phyloP scores from a whole-genome alignment of 148 eudicot species.

The Rhododendron simsii region DNA sequence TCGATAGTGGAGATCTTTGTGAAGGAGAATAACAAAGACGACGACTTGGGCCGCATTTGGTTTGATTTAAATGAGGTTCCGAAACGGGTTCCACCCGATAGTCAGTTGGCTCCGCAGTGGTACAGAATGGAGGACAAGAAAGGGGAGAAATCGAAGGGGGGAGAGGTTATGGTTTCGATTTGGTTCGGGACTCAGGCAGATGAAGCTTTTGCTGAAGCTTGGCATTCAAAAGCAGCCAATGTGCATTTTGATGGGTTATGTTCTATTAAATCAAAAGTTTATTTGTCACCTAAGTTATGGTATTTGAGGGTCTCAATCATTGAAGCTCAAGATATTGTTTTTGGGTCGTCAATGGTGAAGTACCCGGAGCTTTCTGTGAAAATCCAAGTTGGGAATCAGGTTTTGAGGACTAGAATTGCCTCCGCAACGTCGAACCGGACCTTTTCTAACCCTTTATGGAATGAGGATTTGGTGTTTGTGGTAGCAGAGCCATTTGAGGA shows the following conservation, averaged over 20 bases:
- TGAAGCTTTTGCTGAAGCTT: conserved; percentile 89
- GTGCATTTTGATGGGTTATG: conserved; percentile 64
- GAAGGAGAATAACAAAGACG: conserved; percentile 70
- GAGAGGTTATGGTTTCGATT: conserved; percentile 76
- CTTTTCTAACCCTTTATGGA: conserved; percentile 66
- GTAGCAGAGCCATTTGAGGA: conserved; percentile 96
- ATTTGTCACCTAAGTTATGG: conserved; percentile 87
- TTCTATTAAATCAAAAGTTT: conserved; percentile 77
- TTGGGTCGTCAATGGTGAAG: conserved; percentile 59
- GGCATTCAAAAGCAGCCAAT: conserved; percentile 90
- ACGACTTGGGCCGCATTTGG: conserved; percentile 76
- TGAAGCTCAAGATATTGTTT: conserved; percentile 82
- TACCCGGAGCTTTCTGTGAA: conserved; percentile 69
- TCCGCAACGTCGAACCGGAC: conserved; percentile 34
- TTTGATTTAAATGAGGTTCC: conserved; percentile 89
- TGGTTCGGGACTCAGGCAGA: conserved; percentile 99
- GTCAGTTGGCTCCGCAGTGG: conserved; percentile 95
- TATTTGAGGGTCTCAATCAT: conserved; percentile 65
- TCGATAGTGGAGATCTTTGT: conserved; percentile 76
- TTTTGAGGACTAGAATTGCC: conserved; percentile 59
- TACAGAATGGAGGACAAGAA: conserved; percentile 78
- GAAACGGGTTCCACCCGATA: conserved; percentile 79
- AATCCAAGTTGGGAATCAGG: conserved; percentile 84
- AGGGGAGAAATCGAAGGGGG: conserved; percentile 62
- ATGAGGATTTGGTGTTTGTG: conserved; percentile 86